Base-by-base conservation (phyloP, 805 yeast genomes). In the Pichia nakasei region DNA sequence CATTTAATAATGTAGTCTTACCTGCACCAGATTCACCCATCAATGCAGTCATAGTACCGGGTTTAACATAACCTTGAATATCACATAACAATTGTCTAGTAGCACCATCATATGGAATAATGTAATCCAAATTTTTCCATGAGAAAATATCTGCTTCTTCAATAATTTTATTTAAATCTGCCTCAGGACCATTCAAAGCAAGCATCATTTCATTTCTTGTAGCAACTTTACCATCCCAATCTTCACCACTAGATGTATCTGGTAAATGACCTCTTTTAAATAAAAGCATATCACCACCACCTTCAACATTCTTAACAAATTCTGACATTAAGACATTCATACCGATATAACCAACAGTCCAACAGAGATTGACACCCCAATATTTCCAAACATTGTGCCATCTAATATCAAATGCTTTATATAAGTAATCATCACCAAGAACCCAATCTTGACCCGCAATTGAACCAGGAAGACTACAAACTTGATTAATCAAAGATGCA, bases 351-450 rank as follows among this genome's bases (percentile, higher is more conserved):
- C 72, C 68, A 12, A 69, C 35, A 36, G 66, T 56, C 52, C 66
- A 72, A 9, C 61, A 73, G 52, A 72, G 39, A 38, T 67, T 44
- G 45, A 75, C 69, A 49, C 80, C 95, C 47, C 80, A 71, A 59
- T 86, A 82, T 66, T 94, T 77, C 95, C 95, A 86, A 41, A 75
- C 72, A 60, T 86, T 85, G 20, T 61, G 51, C 54, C 71, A 76
- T 22, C 55, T 59, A 65, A 80, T 85, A 37, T 61, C 58, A 61
- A 61, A 85, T 11, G 78, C 59, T 8, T 53, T 54, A 5, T 50
- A 50, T 21, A 79, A 45, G 52, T 76, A 80, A 22, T 57, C 57
- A 43, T 72, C 74, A 58, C 86, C 86, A 46, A 58, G 56, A 40
- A 80, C 83, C 45, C 59, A 56, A 17, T 55, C 45, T n/a, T 70